Evolutionary conservation across 257 asterid genomes (phyloP).

Genomic region (Solanum gracilifrons): DNA sequence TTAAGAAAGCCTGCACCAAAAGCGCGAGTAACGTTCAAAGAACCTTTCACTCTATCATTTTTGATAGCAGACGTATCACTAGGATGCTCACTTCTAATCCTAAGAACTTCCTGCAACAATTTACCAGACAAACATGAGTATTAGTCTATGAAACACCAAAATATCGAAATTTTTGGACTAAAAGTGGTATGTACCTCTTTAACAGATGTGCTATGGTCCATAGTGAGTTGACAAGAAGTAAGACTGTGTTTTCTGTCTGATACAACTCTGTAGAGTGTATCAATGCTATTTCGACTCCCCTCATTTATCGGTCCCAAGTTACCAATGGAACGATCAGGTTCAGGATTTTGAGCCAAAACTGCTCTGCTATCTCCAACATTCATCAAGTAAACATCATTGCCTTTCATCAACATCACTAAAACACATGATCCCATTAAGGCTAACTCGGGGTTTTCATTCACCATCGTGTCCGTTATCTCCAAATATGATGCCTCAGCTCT

Average conservation of each 20-base stretch:
- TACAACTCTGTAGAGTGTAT: conserved; percentile 42
- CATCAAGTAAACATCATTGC: conserved; percentile 77
- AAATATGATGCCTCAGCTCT: conserved; percentile 69
- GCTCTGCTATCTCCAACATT: conserved; percentile 94
- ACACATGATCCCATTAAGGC: conserved; percentile 97
- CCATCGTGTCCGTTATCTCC: conserved; percentile 73
- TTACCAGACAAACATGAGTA: not conserved
- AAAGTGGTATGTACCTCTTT: conserved; percentile 43
- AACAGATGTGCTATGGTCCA: conserved; percentile 72
- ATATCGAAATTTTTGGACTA: not conserved
- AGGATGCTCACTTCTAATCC: conserved; percentile 58
- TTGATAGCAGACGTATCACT: conserved; percentile 58
- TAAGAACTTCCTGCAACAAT: conserved; percentile 55
- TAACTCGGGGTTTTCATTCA: conserved; percentile 72
- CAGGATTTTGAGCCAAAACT: conserved; percentile 51
- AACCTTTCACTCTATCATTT: conserved; percentile 80
- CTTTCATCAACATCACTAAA: conserved; percentile 89
- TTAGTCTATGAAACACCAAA: not conserved
- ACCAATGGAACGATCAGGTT: conserved; percentile 26
- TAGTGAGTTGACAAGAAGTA: conserved; percentile 65
- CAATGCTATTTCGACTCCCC: conserved; percentile 17
- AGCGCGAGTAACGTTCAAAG: conserved; percentile 84
- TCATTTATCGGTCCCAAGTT: conserved; percentile 13
- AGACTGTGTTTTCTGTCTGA: conserved; percentile 38
- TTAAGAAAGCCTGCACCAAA: conserved; percentile 95